Conservation (phyloP, 352 stramenopile species). For the Detonula confervacea region DNA sequence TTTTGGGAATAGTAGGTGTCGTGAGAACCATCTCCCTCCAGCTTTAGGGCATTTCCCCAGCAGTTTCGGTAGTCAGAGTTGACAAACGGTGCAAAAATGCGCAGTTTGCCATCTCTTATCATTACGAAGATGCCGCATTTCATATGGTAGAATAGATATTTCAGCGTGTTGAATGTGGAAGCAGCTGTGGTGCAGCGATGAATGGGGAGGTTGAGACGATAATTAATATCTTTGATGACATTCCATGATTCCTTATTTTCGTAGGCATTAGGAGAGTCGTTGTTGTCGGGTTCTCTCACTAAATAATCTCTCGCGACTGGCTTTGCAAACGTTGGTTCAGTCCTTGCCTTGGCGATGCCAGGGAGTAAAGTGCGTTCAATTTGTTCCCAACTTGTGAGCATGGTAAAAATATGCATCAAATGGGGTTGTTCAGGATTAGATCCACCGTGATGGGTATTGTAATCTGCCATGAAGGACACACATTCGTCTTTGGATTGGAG, state of each 20-base stretch:
- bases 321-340: slow-evolving; percentile 65
- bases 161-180: slow-evolving; percentile 94
- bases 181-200: slow-evolving; percentile 88
- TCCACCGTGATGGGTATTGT: slow-evolving; percentile 76
- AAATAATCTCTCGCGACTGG: slow-evolving; percentile 68
- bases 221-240: slow-evolving; percentile 74
- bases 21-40: slow-evolving; percentile 91
- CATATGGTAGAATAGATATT: slow-evolving; percentile 99
- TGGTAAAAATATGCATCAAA: slow-evolving; percentile 85
- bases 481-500: slow-evolving; percentile 71
- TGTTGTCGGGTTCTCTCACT: slow-evolving; percentile 35
- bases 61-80: slow-evolving; percentile 98
- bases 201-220: slow-evolving; percentile 93
- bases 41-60: slow-evolving; percentile 92
- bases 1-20: slow-evolving; percentile 92
- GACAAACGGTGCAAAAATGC: slow-evolving; percentile 96
- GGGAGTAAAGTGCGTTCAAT: slow-evolving; percentile 80
- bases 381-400: slow-evolving; percentile 82
- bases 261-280: slow-evolving; percentile 69
- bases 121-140: slow-evolving; percentile 98
- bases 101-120: slow-evolving; percentile 93
- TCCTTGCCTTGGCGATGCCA: slow-evolving; percentile 72
- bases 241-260: slow-evolving; percentile 63
- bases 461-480: slow-evolving; percentile 81
- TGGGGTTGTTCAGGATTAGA: slow-evolving; percentile 83